Evolutionary conservation across 1,139 yeast genomes (phyloP), one percentile per base, ranked within the genome.

Genomic region (Saccharomyces hybrid): DNA sequence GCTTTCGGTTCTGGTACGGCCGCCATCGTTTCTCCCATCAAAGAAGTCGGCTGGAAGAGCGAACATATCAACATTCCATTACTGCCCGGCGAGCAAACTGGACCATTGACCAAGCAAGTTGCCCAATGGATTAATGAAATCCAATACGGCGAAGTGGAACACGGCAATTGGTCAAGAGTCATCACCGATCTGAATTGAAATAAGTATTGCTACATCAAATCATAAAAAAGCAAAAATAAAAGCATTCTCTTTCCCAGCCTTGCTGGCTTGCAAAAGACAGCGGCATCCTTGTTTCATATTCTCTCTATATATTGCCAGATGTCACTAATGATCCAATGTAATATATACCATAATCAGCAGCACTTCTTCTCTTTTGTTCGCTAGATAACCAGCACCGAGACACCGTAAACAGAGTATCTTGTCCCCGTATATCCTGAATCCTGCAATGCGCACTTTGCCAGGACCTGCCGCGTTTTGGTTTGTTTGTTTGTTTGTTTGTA

Each of bases 1-100:
- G 96, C 96, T 12, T 93, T 93, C 68, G 99, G 99, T 63, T 79
- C 96, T 19, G 98, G 99, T 66, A 93, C 99, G 54, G 98, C 99
- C 55, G 98, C 98, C 47, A 83, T 91, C 69, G 98, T 93, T 50
- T 84, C 96, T 44, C 98, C 98, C 62, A 89, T 93, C 68, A 82
- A 86, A 72, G 86, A 81, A 64, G 88, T 93, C 68, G 93, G 91
- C 57, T 93, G 83, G 81, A 78, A 79, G 58, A 93, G 86, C 54
- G 73, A 83, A 65, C 79, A 79, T 57, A 89, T 91, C 63, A 62
- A 73, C 6, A 91, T 91, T 51, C 97, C 97, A 56, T 73, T 88
- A 60, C 80, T 82, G 60, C 83, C 80, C 55, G 97, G 96, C 58
- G 81, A 84, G 68, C 83, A 88, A 68, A 75, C 77, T 48, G 99